phyloP scores from a whole-genome alignment of 495 filamentous ascomycete genomes.

The Pyrenula massariospora region DNA sequence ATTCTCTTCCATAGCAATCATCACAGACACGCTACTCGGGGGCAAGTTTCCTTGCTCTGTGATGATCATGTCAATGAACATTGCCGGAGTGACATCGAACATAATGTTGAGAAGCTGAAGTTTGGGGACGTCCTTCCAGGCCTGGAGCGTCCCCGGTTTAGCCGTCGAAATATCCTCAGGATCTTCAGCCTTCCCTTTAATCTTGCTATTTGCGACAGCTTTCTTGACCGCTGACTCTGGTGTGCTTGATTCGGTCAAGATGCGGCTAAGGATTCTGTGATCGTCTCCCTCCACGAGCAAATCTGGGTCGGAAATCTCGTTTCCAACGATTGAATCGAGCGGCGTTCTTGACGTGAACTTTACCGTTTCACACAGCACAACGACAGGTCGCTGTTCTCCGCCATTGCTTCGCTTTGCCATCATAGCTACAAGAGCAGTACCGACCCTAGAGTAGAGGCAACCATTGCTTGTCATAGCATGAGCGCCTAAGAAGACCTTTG shows the following conservation, averaged over 20 bases:
- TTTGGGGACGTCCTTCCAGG: conserved; percentile 50
- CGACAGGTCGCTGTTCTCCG: conserved; percentile 54
- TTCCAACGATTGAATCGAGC: conserved; percentile 81
- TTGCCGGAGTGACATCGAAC: conserved; percentile 89
- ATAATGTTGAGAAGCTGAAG: conserved; percentile 71
- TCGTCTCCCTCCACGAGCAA: conserved; percentile 36
- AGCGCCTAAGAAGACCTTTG: conserved; percentile 75
- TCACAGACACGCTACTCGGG: conserved; percentile 64
- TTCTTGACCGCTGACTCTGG: conserved; percentile 19
- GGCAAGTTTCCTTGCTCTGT: conserved; percentile 85
- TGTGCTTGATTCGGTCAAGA: conserved; percentile 19
- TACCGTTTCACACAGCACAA: conserved; percentile 86
- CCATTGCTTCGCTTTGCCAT: conserved; percentile 56
- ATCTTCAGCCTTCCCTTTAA: conserved; percentile 8
- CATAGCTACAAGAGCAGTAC: conserved; percentile 83
- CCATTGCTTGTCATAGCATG: conserved; percentile 89
- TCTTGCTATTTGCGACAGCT: conserved; percentile 17
- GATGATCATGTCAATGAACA: conserved; percentile 77
- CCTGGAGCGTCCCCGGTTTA: conserved; percentile 21
- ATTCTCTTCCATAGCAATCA: neutral
- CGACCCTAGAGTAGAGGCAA: conserved; percentile 71
- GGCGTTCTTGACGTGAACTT: conserved; percentile 91
- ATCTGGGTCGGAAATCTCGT: conserved; percentile 71
- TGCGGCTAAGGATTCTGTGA: conserved; percentile 11
- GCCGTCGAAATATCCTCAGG: conserved; percentile 12